Base-by-base conservation (phyloP, 2,329 filamentous ascomycete genomes). In the Ceratocystis eucalypticola region DNA sequence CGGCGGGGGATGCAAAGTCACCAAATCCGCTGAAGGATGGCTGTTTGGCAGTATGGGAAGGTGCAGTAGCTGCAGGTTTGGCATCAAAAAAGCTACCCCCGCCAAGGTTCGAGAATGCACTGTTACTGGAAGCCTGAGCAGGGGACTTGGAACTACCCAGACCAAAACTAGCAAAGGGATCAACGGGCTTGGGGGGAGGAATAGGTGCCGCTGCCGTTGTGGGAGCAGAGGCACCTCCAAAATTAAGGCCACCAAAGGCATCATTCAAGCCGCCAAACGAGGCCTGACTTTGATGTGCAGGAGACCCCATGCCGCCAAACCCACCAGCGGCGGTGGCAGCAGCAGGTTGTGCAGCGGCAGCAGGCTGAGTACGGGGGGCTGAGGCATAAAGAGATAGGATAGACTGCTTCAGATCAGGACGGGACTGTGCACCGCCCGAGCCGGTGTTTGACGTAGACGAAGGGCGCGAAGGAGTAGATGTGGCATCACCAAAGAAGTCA, bases 391-490 rank as follows among this genome's bases (percentile, higher is more conserved):
- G 82, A 6, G 94, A 99, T 62, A 99, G 78, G 68, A 99, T 99
- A 1, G 93, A 97, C 76, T 96, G 93, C 77, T 99, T 99, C 68
- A 99, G 79, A 74, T 99, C 94, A 2, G 93, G 92, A 69, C 94
- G 83, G 59, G 91, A 95, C 71, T 89, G 86, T 12, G 82, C 81
- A 20, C 79, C 79, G 2, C 81, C 74, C 4, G 82, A 80, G 59
- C 83, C 77, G 12, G 86, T 83, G 20, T 87, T 85, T 3, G 87
- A 83, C 22, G 90, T 91, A 76, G 90, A 96, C 5, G 89, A 84
- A n/a, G 92, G 89, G 65, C 91, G 84, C 22, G 65, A 59, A 15
- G 69, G 68, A n/a, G 90, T 84, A 8, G 88, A 80, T 45, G 87
- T 79, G 50, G 87, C 79, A 64, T 86, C 85, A 46, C 91, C 91